These are phyloP conservation scores for Mortierella sp. DNA, from an alignment of 371 early-diverging fungal species.

Conservation along the genomic window DNA sequence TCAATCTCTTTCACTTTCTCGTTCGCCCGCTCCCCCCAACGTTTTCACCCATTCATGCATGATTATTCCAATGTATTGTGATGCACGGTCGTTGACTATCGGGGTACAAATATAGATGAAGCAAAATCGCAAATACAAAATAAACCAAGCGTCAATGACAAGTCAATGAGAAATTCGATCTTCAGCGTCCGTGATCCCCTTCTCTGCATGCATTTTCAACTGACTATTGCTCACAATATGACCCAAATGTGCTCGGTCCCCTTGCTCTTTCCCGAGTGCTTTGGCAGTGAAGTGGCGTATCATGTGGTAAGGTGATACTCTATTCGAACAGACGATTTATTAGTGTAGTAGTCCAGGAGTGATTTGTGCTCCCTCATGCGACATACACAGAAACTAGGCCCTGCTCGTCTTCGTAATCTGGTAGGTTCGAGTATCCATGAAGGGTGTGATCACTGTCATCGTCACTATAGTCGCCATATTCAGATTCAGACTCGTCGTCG, in stretches of 20 bases:
- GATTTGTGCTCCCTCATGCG: background rate
- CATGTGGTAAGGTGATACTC: background rate
- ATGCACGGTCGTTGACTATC: no score
- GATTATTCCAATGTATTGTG: no score
- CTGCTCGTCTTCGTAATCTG: background rate
- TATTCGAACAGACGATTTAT: background rate
- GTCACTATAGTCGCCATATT: background rate
- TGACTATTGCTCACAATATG: background rate
- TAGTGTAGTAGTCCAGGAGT: background rate
- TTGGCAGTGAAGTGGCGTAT: background rate
- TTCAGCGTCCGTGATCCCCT: background rate
- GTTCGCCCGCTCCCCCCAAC: background rate
- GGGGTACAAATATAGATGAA: background rate
- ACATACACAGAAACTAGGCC: background rate
- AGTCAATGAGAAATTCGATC: background rate
- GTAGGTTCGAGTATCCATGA: background rate
- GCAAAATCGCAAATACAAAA: background rate
- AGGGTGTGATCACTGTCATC: slow-evolving; percentile 4
- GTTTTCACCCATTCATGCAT: background rate
- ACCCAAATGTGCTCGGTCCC: background rate
- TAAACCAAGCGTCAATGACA: background rate
- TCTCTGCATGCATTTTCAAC: background rate
- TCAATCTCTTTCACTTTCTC: background rate
- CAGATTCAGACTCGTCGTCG: background rate
- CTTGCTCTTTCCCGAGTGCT: background rate